Evolutionary conservation across 306 rosid genomes (phyloP), one percentile per base, ranked within the genome.

Genomic region (Cicer pinnatifidum): DNA sequence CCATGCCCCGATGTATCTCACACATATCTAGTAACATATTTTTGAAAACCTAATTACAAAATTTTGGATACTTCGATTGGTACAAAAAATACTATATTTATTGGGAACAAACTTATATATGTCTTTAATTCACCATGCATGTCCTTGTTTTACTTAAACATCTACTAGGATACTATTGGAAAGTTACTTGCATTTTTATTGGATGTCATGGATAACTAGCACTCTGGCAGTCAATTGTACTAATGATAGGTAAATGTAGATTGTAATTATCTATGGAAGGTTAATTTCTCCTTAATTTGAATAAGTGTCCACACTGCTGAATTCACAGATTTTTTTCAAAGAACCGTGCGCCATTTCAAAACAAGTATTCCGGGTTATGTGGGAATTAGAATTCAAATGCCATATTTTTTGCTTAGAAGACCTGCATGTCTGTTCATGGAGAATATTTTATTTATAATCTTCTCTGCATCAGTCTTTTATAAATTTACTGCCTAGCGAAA

Each of bases 361-460:
- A 13, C 8, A 2, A 6, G 57, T 51, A 51, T 9, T 11, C 2
- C 0, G 2, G 35, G 39, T 1, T 56, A 51, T 51, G 20, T n/a
- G 20, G 62, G 20, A 56, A 56, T 56, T 56, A 56, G 6, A 23
- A 56, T 20, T 9, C 62, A 10, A 56, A 58, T 58, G 64, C 11
- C 64, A 28, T 58, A 28, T 20, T 4, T 57, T 7, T 57, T 11
- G 23, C 65, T 28, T 6, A 12, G 41, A 47, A 12, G 16, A 11
- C 53, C 53, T 47, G 53, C 13, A n/a, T 46, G 53, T 47, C 53
- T 13, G 0, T 57, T 57, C 63, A 5, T 57, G 9, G 15, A 19
- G 6, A 20, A 1, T 60, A 4, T 9, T 54, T 37, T 13, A 51
- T 50, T 13, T 13, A 50, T 50, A 6, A 13, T 50, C 19, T 50